A percentile compares a stretch with the other conserved stretches of the same genome.
These are phyloP conservation scores for Penicillium parvum DNA, from an alignment of 495 filamentous ascomycete genomes.

Conservation along the genomic window DNA sequence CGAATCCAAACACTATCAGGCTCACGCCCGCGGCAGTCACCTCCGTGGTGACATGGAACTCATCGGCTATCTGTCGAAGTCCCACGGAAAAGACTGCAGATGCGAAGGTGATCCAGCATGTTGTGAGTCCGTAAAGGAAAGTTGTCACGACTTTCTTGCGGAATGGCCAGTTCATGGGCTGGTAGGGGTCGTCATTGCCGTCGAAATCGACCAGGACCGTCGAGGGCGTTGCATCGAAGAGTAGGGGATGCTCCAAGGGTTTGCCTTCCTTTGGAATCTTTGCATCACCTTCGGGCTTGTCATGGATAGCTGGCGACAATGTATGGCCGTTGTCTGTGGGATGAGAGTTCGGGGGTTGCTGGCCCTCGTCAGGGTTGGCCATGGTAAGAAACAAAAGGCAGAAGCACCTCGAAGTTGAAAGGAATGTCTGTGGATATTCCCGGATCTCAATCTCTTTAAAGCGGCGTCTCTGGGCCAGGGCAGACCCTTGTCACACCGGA, in stretches of 20 bases:
- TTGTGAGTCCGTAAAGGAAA: slow-evolving; percentile 10
- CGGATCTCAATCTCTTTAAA: too few relatives aligned
- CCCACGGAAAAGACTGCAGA: slow-evolving; percentile 51
- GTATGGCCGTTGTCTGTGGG: too few relatives aligned
- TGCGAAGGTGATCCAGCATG: slow-evolving; percentile 42
- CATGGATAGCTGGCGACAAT: too few relatives aligned
- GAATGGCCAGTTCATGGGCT: slow-evolving; percentile 47
- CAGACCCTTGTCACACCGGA: too few relatives aligned
- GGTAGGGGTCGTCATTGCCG: slow-evolving; percentile 42
- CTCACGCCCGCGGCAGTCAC: slow-evolving; percentile 48
- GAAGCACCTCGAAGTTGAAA: too few relatives aligned
- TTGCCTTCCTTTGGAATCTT: too few relatives aligned
- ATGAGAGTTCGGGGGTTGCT: too few relatives aligned
- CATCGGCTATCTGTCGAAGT: slow-evolving; percentile 29
- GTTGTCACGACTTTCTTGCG: slow-evolving; percentile 6
- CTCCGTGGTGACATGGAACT: slow-evolving; percentile 43
- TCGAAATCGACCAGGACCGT: slow-evolving; percentile 20
- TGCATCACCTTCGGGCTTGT: too few relatives aligned
- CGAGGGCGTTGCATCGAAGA: background rate
- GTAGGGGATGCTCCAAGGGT: background rate
- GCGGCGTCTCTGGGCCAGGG: too few relatives aligned
- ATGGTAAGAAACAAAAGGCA: too few relatives aligned
- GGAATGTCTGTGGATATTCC: too few relatives aligned
- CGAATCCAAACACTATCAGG: slow-evolving; percentile 50
- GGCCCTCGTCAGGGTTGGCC: too few relatives aligned